Conservation (phyloP, 1,284 basidiomycete genomes). For the Irpex rosettiformis region DNA sequence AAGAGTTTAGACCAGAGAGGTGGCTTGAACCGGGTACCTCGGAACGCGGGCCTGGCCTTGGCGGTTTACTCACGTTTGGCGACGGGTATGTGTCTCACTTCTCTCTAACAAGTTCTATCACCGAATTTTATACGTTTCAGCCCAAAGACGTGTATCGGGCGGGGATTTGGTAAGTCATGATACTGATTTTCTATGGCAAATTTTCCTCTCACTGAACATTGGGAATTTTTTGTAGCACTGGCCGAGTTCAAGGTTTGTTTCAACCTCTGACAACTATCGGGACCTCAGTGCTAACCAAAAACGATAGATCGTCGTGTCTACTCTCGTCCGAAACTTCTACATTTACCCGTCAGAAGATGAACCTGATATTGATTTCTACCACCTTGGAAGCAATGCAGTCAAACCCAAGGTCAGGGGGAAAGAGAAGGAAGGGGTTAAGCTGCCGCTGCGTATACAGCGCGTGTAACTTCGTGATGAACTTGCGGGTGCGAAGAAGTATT, state of each 20-base stretch:
- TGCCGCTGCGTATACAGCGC: conserved; percentile 16
- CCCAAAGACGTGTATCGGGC: background rate
- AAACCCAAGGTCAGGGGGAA: conserved; percentile 20
- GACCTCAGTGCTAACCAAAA: too few species aligned
- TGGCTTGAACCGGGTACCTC: conserved; percentile 4
- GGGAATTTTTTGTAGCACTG: background rate
- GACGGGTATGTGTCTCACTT: background rate
- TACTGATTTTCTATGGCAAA: background rate
- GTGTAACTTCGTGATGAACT: background rate
- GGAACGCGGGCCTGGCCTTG: background rate
- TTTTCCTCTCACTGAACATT: background rate
- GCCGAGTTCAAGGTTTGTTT: background rate
- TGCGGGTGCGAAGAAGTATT: too few species aligned
- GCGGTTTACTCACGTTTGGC: background rate
- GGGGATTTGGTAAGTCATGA: background rate
- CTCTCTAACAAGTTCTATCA: background rate
- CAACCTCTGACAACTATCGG: too few species aligned
- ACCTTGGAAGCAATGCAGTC: conserved; percentile 19
- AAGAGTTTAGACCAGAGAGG: conserved; percentile 10
- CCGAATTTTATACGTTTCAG: background rate
- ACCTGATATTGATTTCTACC: conserved; percentile 18
- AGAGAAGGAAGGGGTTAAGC: conserved; percentile 19
- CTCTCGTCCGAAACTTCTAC: conserved; percentile 10
- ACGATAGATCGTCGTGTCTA: background rate
- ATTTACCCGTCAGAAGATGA: conserved; percentile 5